A percentile compares a stretch with the other conserved stretches of the same genome.
phyloP scores from a whole-genome alignment of 1,284 basidiomycete species.

The Ustilago curta region DNA sequence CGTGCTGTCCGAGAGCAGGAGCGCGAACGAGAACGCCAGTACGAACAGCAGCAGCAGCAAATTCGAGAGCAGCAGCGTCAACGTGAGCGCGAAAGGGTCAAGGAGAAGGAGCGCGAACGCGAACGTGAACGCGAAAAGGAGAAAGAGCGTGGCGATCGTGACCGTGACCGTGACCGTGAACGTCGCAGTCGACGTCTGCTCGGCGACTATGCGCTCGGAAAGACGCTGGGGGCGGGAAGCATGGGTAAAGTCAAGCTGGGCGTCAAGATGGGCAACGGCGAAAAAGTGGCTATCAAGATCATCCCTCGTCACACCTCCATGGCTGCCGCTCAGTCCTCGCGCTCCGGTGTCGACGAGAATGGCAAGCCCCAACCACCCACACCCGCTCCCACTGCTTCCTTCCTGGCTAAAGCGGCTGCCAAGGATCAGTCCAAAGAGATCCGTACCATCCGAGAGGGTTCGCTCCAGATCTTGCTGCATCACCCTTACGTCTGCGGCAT shows the following conservation, averaged over 20 bases:
- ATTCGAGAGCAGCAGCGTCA: slow-evolving; percentile 30
- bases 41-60: slow-evolving; percentile 25
- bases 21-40: slow-evolving; percentile 28
- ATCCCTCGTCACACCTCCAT: slow-evolving; percentile 82
- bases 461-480: slow-evolving; percentile 89
- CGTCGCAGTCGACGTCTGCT: slow-evolving; percentile 70
- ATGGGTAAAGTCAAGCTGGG: slow-evolving; percentile 99
- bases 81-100: slow-evolving; percentile 24
- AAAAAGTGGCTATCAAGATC: slow-evolving; percentile 99
- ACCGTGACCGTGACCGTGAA: slow-evolving; percentile 51
- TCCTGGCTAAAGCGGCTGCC: slow-evolving; percentile 64
- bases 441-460: slow-evolving; percentile 93
- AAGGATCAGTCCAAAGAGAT: slow-evolving; percentile 97
- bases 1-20: slow-evolving; percentile 33
- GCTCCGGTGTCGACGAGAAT: slow-evolving; percentile 68
- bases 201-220: slow-evolving; percentile 94
- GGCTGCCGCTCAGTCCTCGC: slow-evolving; percentile 70
- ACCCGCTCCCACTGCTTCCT: slow-evolving; percentile 52
- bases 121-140: slow-evolving; percentile 44
- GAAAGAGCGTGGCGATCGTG: slow-evolving; percentile 44
- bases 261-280: slow-evolving; percentile 86
- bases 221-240: slow-evolving; percentile 95
- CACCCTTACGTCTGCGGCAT: slow-evolving; percentile 99
- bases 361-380: slow-evolving; percentile 66
- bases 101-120: slow-evolving; percentile 37